Base-by-base conservation (phyloP, 2,329 filamentous ascomycete species). In the Niveomyces coronatus region DNA sequence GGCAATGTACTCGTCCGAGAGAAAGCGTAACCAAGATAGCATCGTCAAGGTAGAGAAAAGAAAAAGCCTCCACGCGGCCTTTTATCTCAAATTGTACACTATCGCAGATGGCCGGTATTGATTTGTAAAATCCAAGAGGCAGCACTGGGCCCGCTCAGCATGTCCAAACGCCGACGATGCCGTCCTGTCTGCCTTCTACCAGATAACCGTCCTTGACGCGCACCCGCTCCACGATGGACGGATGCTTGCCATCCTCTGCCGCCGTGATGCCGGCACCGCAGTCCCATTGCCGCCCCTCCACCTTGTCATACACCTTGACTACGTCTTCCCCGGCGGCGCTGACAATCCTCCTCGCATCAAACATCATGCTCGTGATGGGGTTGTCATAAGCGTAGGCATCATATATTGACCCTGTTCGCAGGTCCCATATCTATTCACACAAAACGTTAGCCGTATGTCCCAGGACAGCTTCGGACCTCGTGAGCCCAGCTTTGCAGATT, bases 281-380 rank as follows among this genome's bases (percentile, higher is more conserved):
- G 58, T 94, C 86, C 91, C 91, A 98, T 60, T 96, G 91, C 44
- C 85, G 71, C 28, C 87, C 87, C 56, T 98, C 91, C 3, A 86
- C 81, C 70, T 96, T 96, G 65, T 98, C 91, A 64, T 96, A 98
- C 43, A 98, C 83, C 64, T 98, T 98, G 50, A 91, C 88, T 17
- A 96, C 86, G 52, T 87, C 80, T 60, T 96, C 91, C 29, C 88
- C 85, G 0, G 87, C 87, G 3, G 91, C 89, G 37, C 83, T 77
- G 23, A 91, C 87, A 48, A 98, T 98, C 35, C 88, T 78, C 37
- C 88, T 79, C 11, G 76, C 65, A 60, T 98, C 91, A 57, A 98
- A 98, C 81, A 93, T 94, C 87, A 96, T 94, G 67, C 82, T 85
- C 22, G 87, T 94, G 41, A 98, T 76, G 0, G 88, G 79, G 52